These are phyloP conservation scores for Microstroma glucosiphilum DNA, from an alignment of 1,284 basidiomycete genomes.

Conservation along the genomic window DNA sequence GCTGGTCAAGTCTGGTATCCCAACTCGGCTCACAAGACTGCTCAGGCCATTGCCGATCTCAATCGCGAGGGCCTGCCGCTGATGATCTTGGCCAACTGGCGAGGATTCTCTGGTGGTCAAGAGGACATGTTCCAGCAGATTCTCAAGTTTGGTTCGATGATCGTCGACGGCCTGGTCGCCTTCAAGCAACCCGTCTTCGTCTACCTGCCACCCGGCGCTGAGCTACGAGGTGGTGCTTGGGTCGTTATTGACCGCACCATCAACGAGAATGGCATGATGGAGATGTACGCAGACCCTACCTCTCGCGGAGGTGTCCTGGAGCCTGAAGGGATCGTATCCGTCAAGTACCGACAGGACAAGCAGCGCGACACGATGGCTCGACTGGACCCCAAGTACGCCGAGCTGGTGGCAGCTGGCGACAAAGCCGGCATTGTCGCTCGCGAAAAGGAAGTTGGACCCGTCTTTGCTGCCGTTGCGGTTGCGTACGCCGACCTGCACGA, in stretches of 20 bases:
- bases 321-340: constrained; percentile 80
- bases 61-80: constrained; percentile 92
- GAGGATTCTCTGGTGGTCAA: constrained; percentile 98
- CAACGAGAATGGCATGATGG: constrained; percentile 87
- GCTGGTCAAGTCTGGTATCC: constrained; percentile 99
- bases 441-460: constrained; percentile 76
- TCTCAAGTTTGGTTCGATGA: constrained; percentile 56
- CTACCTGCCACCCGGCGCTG: constrained; percentile 96
- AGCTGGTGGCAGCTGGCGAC: constrained; percentile 63
- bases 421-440: constrained; percentile 65
- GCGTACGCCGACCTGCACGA: constrained; percentile 96
- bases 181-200: constrained; percentile 99
- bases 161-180: constrained; percentile 91
- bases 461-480: constrained; percentile 87
- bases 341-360: constrained; percentile 64
- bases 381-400: constrained; percentile 75
- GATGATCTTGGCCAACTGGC: constrained; percentile 99
- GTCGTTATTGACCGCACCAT: constrained; percentile 97
- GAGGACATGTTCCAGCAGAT: constrained; percentile 73
- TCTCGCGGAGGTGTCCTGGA: constrained; percentile 89
- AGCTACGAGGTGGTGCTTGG: constrained; percentile 98
- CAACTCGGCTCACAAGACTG: constrained; percentile 99
- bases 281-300: constrained; percentile 79
- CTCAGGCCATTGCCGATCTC: constrained; percentile 98
- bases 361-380: constrained; percentile 89